Conservation (phyloP, 2,329 filamentous ascomycete species). For the Chaetomiaceae sp. region DNA sequence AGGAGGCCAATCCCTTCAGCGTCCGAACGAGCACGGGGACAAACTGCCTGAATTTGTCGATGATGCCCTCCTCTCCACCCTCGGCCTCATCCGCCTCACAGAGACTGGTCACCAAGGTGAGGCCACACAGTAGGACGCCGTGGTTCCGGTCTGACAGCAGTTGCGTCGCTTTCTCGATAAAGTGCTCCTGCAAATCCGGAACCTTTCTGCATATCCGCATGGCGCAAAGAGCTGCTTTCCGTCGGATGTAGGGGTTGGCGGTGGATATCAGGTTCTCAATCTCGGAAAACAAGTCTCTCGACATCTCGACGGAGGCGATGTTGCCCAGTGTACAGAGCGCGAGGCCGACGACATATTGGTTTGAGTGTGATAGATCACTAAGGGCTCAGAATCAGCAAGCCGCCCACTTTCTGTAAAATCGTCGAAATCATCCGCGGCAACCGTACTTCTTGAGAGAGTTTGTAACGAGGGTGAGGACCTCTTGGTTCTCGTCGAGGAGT, state of each 20-base stretch:
- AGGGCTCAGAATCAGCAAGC: constrained; percentile 32
- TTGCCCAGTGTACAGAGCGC: constrained; percentile 95
- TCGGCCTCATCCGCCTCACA: constrained; percentile 94
- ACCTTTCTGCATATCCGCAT: constrained; percentile 99
- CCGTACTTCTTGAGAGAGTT: constrained; percentile 93
- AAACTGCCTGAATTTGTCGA: constrained; percentile 85
- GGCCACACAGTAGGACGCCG: constrained; percentile 84
- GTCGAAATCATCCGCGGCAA: not conserved
- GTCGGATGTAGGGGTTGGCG: constrained; percentile 94
- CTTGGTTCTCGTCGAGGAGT: constrained; percentile 94
- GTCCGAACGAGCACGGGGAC: constrained; percentile 84
- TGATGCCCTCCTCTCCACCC: constrained; percentile 80
- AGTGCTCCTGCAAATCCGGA: constrained; percentile 94
- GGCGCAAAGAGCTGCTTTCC: constrained; percentile 96
- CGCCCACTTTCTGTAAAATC: not conserved
- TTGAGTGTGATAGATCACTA: constrained; percentile 93
- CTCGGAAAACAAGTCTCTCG: constrained; percentile 91
- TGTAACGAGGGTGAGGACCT: constrained; percentile 92
- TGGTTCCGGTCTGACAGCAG: constrained; percentile 92
- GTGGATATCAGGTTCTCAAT: constrained; percentile 89
- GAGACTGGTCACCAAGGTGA: constrained; percentile 85
- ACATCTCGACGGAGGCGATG: constrained; percentile 98
- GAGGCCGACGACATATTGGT: constrained; percentile 96
- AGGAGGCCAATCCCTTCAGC: constrained; percentile 86
- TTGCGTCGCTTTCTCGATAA: constrained; percentile 86